phyloP scores from a whole-genome alignment of 148 eudicot genomes.

The Rhododendron vialii region DNA sequence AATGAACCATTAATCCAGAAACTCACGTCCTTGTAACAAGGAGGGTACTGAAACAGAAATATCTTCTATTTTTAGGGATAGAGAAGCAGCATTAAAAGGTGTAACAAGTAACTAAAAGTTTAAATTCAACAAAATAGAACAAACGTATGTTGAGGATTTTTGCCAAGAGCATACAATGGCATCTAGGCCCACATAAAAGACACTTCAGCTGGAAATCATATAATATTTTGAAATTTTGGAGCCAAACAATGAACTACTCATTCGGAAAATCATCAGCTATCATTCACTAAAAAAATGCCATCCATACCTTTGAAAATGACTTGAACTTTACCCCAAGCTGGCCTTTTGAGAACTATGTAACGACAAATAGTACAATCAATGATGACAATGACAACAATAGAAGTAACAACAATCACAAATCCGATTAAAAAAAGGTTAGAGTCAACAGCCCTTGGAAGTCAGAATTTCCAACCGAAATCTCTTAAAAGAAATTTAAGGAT shows the following conservation, averaged over 20 bases:
- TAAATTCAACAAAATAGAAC: not conserved
- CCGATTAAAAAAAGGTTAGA: not conserved
- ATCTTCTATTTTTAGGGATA: conserved; percentile 1
- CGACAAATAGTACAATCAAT: not conserved
- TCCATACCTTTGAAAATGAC: conserved; percentile 86
- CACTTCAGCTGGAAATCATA: not conserved
- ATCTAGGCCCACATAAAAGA: not conserved
- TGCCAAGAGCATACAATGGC: not conserved
- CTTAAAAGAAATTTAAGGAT: not conserved
- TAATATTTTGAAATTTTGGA: not conserved
- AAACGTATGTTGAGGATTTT: not conserved
- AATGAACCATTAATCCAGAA: conserved; percentile 89
- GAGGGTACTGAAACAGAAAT: conserved; percentile 62
- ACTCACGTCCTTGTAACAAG: conserved; percentile 95
- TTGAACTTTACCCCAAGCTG: conserved; percentile 85
- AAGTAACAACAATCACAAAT: conserved; percentile 8
- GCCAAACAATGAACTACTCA: not conserved
- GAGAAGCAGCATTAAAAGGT: not conserved
- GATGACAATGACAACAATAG: not conserved
- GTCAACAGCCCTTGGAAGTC: not conserved
- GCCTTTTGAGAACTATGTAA: conserved; percentile 71
- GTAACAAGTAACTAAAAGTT: not conserved
- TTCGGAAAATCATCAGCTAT: not conserved
- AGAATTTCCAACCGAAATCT: not conserved
- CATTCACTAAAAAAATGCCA: not conserved